phyloP scores from a whole-genome alignment of 2,329 filamentous ascomycete genomes.

The Claviceps digitariae region DNA sequence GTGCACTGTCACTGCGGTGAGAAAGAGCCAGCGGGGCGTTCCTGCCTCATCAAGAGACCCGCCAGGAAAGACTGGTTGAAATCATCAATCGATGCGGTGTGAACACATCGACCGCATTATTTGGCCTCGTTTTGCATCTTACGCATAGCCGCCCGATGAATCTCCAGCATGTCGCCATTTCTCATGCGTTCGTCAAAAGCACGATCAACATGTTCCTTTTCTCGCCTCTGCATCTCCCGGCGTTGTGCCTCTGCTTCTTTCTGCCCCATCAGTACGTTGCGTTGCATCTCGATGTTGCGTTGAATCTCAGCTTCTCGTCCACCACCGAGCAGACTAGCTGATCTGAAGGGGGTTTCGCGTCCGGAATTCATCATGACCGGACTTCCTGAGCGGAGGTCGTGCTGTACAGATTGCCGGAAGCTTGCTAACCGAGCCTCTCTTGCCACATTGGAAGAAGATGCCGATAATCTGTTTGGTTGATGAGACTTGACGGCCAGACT shows the following conservation, averaged over 20 bases:
- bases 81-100: background rate
- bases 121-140: slow-evolving; percentile 48
- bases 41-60: background rate
- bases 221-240: slow-evolving; percentile 42
- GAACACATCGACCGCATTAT: background rate
- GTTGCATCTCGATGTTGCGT: slow-evolving; percentile 39
- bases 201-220: slow-evolving; percentile 44
- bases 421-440: slow-evolving; percentile 49
- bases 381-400: slow-evolving; percentile 39
- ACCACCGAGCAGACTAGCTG: slow-evolving; percentile 18
- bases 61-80: background rate
- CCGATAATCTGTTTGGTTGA: slow-evolving; percentile 36
- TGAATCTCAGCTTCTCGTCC: slow-evolving; percentile 28
- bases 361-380: slow-evolving; percentile 20
- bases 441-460: slow-evolving; percentile 25
- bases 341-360: slow-evolving; percentile 26
- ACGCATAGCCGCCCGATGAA: slow-evolving; percentile 67
- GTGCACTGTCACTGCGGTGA: background rate
- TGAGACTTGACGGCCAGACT: slow-evolving; percentile 36
- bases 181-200: slow-evolving; percentile 65
- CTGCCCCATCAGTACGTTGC: slow-evolving; percentile 44
- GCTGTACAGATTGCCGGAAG: slow-evolving; percentile 53
- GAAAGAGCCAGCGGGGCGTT: background rate
- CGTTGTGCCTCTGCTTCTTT: slow-evolving; percentile 48
- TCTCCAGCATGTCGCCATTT: slow-evolving; percentile 57